Conservation (phyloP, 257 asterid genomes). For the Solanum arcanum region DNA sequence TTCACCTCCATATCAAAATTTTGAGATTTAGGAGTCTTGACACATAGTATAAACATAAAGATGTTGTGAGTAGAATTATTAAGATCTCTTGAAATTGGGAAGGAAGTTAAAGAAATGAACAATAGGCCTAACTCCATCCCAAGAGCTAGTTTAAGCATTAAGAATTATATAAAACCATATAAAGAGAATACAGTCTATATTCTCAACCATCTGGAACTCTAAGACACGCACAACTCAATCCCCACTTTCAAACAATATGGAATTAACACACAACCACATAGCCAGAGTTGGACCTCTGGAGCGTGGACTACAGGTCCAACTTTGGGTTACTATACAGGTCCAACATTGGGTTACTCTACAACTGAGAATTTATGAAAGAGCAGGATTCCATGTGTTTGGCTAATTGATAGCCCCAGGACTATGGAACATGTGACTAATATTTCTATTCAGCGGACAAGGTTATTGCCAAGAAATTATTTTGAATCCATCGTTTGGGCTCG, state of each 20-base stretch:
- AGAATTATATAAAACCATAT: neutral
- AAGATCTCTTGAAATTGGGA: neutral
- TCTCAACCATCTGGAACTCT: neutral
- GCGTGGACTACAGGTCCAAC: neutral
- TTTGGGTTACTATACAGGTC: neutral
- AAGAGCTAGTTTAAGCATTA: neutral
- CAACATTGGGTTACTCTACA: neutral
- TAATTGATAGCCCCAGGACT: no score
- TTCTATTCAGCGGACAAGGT: no score
- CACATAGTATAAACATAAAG: neutral
- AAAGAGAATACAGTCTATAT: neutral
- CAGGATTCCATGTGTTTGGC: neutral
- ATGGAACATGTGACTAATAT: no score
- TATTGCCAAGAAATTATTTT: no score
- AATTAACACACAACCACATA: neutral
- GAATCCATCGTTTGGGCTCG: no score
- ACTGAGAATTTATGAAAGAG: neutral
- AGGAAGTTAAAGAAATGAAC: neutral
- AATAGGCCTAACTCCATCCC: neutral
- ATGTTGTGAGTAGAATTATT: neutral
- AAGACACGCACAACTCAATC: neutral
- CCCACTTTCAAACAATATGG: neutral
- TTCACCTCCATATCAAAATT: neutral
- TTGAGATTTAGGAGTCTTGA: neutral
- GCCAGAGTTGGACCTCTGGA: neutral